Evolutionary conservation across 2,329 filamentous ascomycete species (phyloP).

Genomic region (Plenodomus biglobosus): DNA sequence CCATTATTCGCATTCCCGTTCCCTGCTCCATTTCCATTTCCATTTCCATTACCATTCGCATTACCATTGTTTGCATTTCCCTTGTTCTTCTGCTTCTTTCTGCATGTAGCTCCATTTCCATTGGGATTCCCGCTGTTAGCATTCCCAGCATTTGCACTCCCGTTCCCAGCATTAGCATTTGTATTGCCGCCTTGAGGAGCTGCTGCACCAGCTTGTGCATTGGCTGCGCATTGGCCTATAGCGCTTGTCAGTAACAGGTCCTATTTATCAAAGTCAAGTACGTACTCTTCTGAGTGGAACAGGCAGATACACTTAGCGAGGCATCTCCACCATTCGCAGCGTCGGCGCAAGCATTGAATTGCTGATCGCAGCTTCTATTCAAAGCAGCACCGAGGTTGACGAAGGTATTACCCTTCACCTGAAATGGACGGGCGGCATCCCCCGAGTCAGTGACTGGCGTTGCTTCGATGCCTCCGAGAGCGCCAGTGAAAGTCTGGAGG

Average conservation of each 20-base stretch:
- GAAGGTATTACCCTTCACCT: constrained; percentile 48
- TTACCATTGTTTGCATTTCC: constrained; percentile 2
- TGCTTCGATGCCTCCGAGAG: constrained; percentile 26
- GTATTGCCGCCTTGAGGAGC: constrained; percentile 7
- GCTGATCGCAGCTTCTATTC: constrained; percentile 63
- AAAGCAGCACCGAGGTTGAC: constrained; percentile 58
- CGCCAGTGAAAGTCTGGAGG: constrained; percentile 27
- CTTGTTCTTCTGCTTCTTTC: no score
- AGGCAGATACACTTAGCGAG: constrained; percentile 19
- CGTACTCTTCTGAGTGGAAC: constrained; percentile 26
- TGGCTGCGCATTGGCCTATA: constrained; percentile 19
- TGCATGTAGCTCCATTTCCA: background rate
- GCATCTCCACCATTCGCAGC: constrained; percentile 52
- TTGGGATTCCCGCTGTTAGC: background rate
- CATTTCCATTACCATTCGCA: constrained; percentile 1
- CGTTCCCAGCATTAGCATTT: constrained; percentile 1
- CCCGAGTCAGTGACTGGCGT: constrained; percentile 43
- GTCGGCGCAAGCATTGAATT: constrained; percentile 64
- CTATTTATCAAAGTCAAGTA: background rate
- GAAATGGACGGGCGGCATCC: constrained; percentile 49
- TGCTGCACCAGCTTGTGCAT: constrained; percentile 3
- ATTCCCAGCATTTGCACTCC: constrained; percentile 2
- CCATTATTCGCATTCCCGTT: constrained; percentile 3
- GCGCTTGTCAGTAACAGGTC: constrained; percentile 2
- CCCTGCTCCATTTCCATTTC: constrained; percentile 1